Evolutionary conservation across 164 flowering plant species (phyloP).

Genomic region (Sextonia rubra): DNA sequence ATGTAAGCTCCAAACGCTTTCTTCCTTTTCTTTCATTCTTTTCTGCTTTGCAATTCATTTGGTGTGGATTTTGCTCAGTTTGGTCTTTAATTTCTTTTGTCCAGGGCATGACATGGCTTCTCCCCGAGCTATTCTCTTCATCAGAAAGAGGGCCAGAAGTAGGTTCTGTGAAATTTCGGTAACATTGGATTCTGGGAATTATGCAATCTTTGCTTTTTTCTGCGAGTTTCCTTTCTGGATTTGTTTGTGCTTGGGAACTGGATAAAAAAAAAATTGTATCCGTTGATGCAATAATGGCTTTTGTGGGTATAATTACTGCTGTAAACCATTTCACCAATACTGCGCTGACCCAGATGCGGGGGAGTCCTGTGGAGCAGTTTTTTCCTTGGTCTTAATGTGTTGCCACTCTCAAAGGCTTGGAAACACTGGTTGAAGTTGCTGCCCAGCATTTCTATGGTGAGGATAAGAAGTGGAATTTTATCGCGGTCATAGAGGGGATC

Average conservation of each 20-base stretch:
- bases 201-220: no score
- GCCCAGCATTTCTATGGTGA: no score
- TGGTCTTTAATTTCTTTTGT: conserved; percentile 6
- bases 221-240: no score
- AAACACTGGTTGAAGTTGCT: no score
- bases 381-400: conserved; percentile 75
- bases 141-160: conserved; percentile 99
- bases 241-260: no score
- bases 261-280: no score
- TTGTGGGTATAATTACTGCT: conserved; percentile 72
- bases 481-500: conserved; percentile 68
- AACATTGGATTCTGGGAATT: no score
- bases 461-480: no score
- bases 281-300: conserved; percentile 55
- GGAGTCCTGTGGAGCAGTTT: conserved; percentile 32
- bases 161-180: no score
- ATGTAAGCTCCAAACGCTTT: conserved; percentile 46
- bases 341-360: conserved; percentile 33
- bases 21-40: not conserved
- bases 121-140: conserved; percentile 82
- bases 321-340: conserved; percentile 81
- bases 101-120: conserved; percentile 90
- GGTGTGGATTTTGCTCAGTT: not conserved
- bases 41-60: not conserved
- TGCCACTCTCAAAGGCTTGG: no score